Evolutionary conservation across 2,329 filamentous ascomycete genomes (phyloP), one percentile per base, ranked within the genome.

Genomic region (Fusarium pseudograminearum): DNA sequence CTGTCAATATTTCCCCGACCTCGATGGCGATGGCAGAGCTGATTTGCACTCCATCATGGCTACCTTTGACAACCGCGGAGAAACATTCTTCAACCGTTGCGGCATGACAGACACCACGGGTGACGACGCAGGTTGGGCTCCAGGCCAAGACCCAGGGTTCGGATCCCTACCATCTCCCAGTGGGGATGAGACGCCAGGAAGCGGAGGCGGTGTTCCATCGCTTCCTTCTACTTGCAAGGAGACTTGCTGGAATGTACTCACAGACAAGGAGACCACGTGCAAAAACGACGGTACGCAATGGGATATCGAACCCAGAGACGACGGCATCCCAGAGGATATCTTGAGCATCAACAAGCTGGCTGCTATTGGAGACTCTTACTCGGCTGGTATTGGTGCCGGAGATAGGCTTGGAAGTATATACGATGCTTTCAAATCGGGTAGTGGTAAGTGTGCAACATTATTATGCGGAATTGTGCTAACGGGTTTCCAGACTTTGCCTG

Each of bases 361-460:
- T 4, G 61, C 68, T 5, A 33, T 71, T 0, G 65, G 67, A 0
- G 65, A 70, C 5, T 70, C 65, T 2, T 70, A 70, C 41, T 69
- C 67, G 0, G 67, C 65, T 33, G 67, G 65, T 11, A 66, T 70
- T 4, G 67, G 67, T 7, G 65, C 65, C 16, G 67, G 67, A 6
- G 57, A 61, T 4, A 30, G 57, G 15, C 12, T 48, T 10, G 3
- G 57, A 57, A 20, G 45, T 3, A 4, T 53, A 31, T 18, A n/a
- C 3, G 36, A 41, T 10, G 36, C 46, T 11, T 18, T 48, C 9
- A 18, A 48, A 8, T 12, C 46, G 3, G 46, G n/a, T 1, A 30
- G 45, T 18, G 54, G 58, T 61, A 38, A 52, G 55, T 44, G 10
- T 12, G 6, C 9, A 14, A 6, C 0, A 1, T 24, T 15, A 6